Conservation (phyloP, 306 rosid species). For the Casuarina glauca region DNA sequence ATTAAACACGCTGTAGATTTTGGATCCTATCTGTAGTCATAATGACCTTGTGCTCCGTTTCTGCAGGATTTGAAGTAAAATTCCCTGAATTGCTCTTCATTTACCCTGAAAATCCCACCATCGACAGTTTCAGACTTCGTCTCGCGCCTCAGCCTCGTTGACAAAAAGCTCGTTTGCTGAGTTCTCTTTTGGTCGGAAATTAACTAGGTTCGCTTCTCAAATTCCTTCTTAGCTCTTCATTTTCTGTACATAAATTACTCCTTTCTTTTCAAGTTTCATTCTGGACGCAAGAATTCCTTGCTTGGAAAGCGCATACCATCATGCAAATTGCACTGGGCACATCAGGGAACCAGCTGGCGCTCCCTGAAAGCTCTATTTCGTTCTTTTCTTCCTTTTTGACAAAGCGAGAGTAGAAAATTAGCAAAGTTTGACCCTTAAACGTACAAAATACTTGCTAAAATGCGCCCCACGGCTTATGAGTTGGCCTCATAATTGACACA, state of each 20-base stretch:
- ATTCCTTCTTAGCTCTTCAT: neutral
- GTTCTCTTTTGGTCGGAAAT: neutral
- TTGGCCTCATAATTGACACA: conserved; percentile 2
- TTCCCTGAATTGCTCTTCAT: neutral
- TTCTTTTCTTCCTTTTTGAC: neutral
- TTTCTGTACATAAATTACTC: neutral
- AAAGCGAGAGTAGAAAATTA: neutral
- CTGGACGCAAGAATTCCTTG: neutral
- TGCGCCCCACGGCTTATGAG: conserved; percentile 39
- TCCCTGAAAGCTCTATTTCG: conserved; percentile 20
- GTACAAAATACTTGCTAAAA: conserved; percentile 25
- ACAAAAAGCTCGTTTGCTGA: neutral
- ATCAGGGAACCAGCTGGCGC: conserved; percentile 44
- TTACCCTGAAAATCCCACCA: neutral
- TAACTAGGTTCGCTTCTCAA: conserved; percentile 10
- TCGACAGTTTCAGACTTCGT: neutral
- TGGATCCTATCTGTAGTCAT: conserved; percentile 3
- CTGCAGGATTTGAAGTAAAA: neutral
- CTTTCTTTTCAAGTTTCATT: neutral
- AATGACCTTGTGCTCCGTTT: conserved; percentile 5
- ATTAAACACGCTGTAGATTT: neutral
- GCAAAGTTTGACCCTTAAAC: neutral
- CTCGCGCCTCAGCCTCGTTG: neutral
- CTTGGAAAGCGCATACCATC: conserved; percentile 9
- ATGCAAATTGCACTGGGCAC: conserved; percentile 16